Evolutionary conservation across 805 yeast species (phyloP).

Genomic region (Vanderwaltozyma yarrowii): DNA sequence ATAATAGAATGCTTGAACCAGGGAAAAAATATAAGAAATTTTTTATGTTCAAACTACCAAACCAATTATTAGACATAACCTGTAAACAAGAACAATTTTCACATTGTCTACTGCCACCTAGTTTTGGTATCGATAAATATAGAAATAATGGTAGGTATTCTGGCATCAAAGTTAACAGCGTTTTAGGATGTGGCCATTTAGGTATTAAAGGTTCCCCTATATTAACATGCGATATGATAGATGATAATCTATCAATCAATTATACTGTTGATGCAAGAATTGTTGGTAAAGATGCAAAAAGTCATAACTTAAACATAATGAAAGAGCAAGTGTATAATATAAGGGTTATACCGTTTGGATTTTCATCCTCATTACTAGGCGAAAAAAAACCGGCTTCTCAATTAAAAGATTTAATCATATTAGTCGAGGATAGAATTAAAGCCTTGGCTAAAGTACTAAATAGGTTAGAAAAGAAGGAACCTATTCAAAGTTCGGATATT

Average conservation of each 20-base stretch:
- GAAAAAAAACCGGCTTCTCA: conserved; percentile 18
- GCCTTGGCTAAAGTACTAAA: conserved; percentile 18
- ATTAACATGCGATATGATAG: conserved; percentile 39
- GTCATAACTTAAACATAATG: conserved; percentile 25
- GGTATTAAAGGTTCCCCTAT: conserved; percentile 45
- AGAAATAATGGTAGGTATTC: conserved; percentile 26
- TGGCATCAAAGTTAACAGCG: conserved; percentile 24
- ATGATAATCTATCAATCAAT: conserved; percentile 37
- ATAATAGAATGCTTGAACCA: conserved; percentile 40
- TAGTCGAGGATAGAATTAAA: conserved; percentile 20
- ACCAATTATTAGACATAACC: conserved; percentile 40
- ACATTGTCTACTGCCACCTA: conserved; percentile 34
- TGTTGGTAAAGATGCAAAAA: conserved; percentile 35
- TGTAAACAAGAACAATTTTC: conserved; percentile 37
- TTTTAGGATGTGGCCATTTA: conserved; percentile 41
- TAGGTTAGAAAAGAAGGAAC: conserved; percentile 15
- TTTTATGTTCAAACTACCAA: conserved; percentile 49
- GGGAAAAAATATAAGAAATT: conserved; percentile 43
- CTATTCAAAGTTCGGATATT: conserved; percentile 19
- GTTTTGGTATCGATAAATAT: conserved; percentile 30
- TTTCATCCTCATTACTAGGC: conserved; percentile 12
- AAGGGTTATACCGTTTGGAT: conserved; percentile 34
- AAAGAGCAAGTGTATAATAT: conserved; percentile 29
- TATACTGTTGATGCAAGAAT: conserved; percentile 49
- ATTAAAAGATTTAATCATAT: conserved; percentile 13